These are phyloP conservation scores for Calonectria hongkongensis DNA, from an alignment of 2,329 filamentous ascomycete genomes.

Conservation along the genomic window DNA sequence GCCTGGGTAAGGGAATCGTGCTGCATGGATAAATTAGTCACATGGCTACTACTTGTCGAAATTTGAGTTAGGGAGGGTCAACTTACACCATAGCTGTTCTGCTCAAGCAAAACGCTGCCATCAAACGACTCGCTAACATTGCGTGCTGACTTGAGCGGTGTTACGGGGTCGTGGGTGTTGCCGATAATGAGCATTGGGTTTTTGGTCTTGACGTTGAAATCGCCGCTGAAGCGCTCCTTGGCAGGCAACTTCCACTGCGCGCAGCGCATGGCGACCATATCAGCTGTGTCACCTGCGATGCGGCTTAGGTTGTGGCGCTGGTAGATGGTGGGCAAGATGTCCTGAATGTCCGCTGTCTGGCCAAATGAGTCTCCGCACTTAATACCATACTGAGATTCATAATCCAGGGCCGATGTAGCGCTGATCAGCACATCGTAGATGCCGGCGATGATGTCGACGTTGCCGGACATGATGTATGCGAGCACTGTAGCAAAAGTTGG, in stretches of 20 bases:
- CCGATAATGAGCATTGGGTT: constrained; percentile 62
- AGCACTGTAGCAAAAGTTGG: constrained; percentile 62
- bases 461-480: constrained; percentile 60
- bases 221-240: constrained; percentile 59
- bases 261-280: constrained; percentile 53
- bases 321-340: constrained; percentile 52
- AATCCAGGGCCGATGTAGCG: background rate
- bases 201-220: constrained; percentile 58
- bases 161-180: constrained; percentile 62
- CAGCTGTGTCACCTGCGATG: constrained; percentile 51
- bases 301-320: constrained; percentile 52
- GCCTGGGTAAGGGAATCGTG: constrained; percentile 44
- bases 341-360: constrained; percentile 53
- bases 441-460: background rate
- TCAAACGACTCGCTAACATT: constrained; percentile 61
- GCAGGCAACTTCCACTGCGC: constrained; percentile 62
- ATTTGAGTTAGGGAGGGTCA: background rate
- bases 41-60: background rate
- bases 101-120: constrained; percentile 61
- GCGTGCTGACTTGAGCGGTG: constrained; percentile 61
- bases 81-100: constrained; percentile 62
- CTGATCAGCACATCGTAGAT: background rate
- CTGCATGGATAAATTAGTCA: constrained; percentile 14
- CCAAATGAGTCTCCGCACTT: constrained; percentile 60
- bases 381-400: constrained; percentile 51